Conservation (phyloP, 257 asterid species). For the Scutellaria barbata region DNA sequence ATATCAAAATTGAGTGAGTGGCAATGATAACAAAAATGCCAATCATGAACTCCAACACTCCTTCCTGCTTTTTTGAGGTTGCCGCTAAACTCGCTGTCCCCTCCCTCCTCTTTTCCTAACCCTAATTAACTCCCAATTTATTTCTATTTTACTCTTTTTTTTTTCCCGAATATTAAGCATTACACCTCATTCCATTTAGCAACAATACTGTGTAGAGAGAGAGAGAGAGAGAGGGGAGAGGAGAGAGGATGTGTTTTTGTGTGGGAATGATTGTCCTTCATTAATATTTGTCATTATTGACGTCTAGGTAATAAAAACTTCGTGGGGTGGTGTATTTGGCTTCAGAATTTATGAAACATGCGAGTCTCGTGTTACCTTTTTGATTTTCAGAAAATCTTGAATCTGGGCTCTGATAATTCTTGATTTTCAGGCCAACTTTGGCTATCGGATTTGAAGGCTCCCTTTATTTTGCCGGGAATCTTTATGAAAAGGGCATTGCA, state of each 20-base stretch:
- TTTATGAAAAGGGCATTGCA: constrained; percentile 14
- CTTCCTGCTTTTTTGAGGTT: constrained; percentile 39
- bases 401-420: constrained; percentile 40
- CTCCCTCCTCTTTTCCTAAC: constrained; percentile 11
- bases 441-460: constrained; percentile 34
- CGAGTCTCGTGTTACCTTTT: constrained; percentile 34
- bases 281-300: constrained; percentile 25
- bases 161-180: constrained; percentile 39
- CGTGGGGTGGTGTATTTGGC: constrained; percentile 35
- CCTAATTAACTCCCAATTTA: neutral
- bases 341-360: constrained; percentile 34
- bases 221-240: constrained; percentile 14
- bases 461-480: constrained; percentile 27
- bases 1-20: constrained; percentile 34
- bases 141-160: neutral
- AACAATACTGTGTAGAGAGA: constrained; percentile 20
- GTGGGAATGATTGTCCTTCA: constrained; percentile 53
- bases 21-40: constrained; percentile 38
- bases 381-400: constrained; percentile 33
- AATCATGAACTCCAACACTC: constrained; percentile 48
- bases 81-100: constrained; percentile 45
- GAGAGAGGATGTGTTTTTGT: too few relatives aligned
- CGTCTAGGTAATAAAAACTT: neutral
- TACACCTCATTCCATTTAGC: constrained; percentile 46
- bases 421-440: constrained; percentile 40